These are phyloP conservation scores for Raphanus hybrid DNA, from an alignment of 441 rosid genomes.

Conservation along the genomic window DNA sequence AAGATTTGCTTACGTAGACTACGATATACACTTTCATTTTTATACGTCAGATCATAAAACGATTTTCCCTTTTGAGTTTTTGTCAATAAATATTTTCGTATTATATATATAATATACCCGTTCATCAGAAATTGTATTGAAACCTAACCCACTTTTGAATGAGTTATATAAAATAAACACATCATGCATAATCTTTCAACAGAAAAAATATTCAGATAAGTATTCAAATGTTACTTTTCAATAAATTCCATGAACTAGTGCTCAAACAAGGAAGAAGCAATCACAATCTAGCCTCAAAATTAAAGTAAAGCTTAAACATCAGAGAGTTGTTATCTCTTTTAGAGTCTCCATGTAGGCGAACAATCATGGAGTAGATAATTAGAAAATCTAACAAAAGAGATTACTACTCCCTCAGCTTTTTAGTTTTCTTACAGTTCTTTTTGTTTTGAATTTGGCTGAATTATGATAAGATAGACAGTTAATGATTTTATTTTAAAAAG, in stretches of 20 bases:
- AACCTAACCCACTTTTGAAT: not conserved
- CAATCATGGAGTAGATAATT: not conserved
- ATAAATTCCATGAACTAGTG: not conserved
- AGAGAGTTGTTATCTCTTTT: not conserved
- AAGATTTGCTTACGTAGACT: slow-evolving; percentile 23
- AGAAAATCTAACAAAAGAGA: not conserved
- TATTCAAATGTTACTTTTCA: not conserved
- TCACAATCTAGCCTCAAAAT: not conserved
- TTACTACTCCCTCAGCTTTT: no score
- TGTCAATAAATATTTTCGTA: not conserved
- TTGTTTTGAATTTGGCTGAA: no score
- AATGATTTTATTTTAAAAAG: no score
- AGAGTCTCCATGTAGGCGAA: not conserved
- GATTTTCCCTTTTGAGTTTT: not conserved
- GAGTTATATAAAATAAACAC: not conserved
- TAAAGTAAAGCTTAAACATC: not conserved
- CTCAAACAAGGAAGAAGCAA: not conserved
- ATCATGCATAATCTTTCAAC: not conserved
- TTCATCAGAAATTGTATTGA: not conserved
- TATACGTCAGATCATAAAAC: slow-evolving; percentile 8
- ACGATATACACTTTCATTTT: not conserved
- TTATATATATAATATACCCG: not conserved
- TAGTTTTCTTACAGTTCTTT: no score
- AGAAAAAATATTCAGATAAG: not conserved
- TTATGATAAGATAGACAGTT: no score